Base-by-base conservation (phyloP, 257 asterid genomes). In the Petunia axillaris region DNA sequence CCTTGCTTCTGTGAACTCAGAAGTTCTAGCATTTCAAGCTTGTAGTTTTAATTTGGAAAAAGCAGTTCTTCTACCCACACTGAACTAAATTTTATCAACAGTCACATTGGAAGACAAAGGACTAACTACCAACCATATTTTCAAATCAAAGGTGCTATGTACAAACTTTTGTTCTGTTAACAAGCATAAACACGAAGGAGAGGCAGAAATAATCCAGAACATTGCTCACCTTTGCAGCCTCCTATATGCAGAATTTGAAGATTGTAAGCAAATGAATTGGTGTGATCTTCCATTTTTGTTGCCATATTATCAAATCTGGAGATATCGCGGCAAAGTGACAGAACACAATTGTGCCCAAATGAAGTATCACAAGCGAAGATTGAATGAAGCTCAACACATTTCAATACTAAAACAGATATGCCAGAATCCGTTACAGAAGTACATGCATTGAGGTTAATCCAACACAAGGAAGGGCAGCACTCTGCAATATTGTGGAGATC, bases 371-470 rank as follows among this genome's bases (percentile, higher is more conserved):
- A 90, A 10, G 82, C 97, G 85, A 89, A 82, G 85, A 91, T 63
- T 39, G 98, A 91, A 16, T 80, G 85, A 46, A 94, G 89, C 79
- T 79, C 85, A 83, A 81, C 78, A 82, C 97, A 93, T 65, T 87
- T 94, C 80, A 77, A 80, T 82, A 94, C 82, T 87, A 91, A 78
- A 64, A 52, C 75, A 66, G 98, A 89, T 84, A 94, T 87, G 64
- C 97, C 96, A 83, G 79, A 81, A 84, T 94, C 98, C 7, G 98
- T 88, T 39, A 91, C 88, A 67, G 93, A 90, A 59, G 81, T 86
- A 77, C 98, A 94, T 79, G 97, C 98, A 81, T 81, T 91, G 55
- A 94, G 78, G 88, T 94, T 93, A 82, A 93, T 79, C 82, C 84
- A 89, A 81, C 86, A 77, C 85, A 94, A 81, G 83, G 89, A 89